Evolutionary conservation across 805 yeast genomes (phyloP), one percentile per base, ranked within the genome.

Genomic region (Millerozyma miso): DNA sequence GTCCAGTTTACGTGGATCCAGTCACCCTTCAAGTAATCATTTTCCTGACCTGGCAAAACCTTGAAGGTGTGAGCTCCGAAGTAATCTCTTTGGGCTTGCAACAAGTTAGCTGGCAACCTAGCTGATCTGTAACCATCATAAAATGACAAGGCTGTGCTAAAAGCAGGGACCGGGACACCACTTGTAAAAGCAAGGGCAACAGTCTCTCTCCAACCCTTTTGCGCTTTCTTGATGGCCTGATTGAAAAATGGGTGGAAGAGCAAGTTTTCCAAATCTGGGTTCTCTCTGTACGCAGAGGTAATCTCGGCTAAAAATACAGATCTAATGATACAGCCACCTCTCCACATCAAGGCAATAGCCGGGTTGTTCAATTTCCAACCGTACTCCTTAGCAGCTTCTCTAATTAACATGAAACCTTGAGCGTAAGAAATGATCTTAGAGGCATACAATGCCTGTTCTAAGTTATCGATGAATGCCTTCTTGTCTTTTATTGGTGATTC

Each of bases 241-340:
- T 83, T 74, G 84, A 91, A 91, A 88, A 91, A 91, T 65, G 88
- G 84, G 77, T 90, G 83, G 85, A 91, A 90, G 68, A 91, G 77
- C 75, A 91, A 78, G 85, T 90, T 90, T 79, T 90, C 97, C 63
- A 91, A 77, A 55, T 89, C 84, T 69, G 96, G 95, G 77, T 84
- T 77, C 69, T 85, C 81, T 74, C 93, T 87, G 85, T 84, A 91
- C 55, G 99, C 99, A 67, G 88, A 70, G 55, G 99, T 91, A 74
- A 91, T 91, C 73, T 91, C 97, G 64, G 83, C 97, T 65, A 91
- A 79, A 86, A 91, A 91, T 53, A 91, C 97, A 45, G 99, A 91
- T 81, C 98, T 88, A 75, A 91, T 91, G 72, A 91, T 91, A 81
- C 99, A 91, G 60, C 99, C 99, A 77, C 99, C 99, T 81, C 99